Conservation (phyloP, 371 early-diverging fungal genomes). For the Circinella umbellata region DNA sequence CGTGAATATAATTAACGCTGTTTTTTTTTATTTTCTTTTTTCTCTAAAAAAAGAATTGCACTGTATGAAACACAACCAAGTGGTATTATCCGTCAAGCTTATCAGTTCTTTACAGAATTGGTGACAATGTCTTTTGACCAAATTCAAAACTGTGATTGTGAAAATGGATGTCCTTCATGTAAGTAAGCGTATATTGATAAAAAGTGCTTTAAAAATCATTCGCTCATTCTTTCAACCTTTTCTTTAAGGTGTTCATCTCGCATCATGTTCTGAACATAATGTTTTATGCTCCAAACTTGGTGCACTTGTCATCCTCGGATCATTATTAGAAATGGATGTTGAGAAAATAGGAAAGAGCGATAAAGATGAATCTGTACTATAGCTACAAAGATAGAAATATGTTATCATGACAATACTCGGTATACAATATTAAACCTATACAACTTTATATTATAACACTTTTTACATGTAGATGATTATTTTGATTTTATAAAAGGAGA, state of each 20-base stretch:
- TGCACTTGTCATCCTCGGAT: slow-evolving; percentile 24
- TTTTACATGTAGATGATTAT: too few relatives aligned
- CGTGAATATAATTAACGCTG: background rate
- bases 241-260: slow-evolving; percentile 42
- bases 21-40: too few relatives aligned
- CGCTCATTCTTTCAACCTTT: background rate
- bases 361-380: too few relatives aligned
- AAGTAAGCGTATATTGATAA: slow-evolving; percentile 20
- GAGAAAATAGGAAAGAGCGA: background rate
- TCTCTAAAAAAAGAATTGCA: slow-evolving; percentile 25
- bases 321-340: slow-evolving; percentile 7
- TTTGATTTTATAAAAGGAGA: too few relatives aligned
- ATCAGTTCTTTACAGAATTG: slow-evolving; percentile 37
- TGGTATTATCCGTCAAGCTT: slow-evolving; percentile 39
- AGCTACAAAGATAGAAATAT: too few relatives aligned
- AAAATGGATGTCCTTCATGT: slow-evolving; percentile 50
- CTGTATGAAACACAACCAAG: slow-evolving; percentile 52
- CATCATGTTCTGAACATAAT: slow-evolving; percentile 49
- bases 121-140: slow-evolving; percentile 27
- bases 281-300: slow-evolving; percentile 44
- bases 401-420: too few relatives aligned
- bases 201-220: background rate
- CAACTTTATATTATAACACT: too few relatives aligned
- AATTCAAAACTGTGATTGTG: slow-evolving; percentile 41
- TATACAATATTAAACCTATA: too few relatives aligned